These are phyloP conservation scores for Hirsutella rhossiliensis DNA, from an alignment of 2,329 filamentous ascomycete genomes.

Conservation along the genomic window DNA sequence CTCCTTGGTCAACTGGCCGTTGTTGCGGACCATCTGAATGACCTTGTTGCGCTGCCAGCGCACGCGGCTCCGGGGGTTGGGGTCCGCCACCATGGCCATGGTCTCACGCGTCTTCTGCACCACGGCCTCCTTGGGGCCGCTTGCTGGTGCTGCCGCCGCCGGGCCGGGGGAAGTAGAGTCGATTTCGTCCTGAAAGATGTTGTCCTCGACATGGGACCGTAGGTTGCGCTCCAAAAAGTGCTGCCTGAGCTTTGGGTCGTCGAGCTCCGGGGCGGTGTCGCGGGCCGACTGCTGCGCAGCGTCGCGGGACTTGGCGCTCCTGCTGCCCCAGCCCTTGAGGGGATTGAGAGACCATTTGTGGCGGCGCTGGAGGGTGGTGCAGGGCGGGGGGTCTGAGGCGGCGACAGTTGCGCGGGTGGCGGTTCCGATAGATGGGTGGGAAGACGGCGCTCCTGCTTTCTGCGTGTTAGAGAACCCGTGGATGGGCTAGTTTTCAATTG, in stretches of 20 bases:
- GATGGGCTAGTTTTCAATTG: not conserved
- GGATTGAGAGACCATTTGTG: conserved; percentile 30
- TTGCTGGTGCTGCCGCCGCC: conserved; percentile 4
- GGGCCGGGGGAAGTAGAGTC: conserved; percentile 20
- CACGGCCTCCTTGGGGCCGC: conserved; percentile 10
- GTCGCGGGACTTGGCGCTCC: not conserved
- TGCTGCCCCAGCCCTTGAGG: conserved; percentile 23
- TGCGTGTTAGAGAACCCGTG: not conserved
- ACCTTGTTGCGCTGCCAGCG: conserved; percentile 79
- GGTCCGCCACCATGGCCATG: conserved; percentile 58
- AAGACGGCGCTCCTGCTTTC: not conserved
- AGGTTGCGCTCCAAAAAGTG: conserved; percentile 26
- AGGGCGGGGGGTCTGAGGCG: conserved; percentile 6
- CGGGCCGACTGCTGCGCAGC: not conserved
- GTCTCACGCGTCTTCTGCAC: conserved; percentile 31
- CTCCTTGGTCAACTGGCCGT: conserved; percentile 39
- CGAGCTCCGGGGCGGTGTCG: conserved; percentile 20
- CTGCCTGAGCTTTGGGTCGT: conserved; percentile 29
- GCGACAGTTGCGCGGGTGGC: conserved; percentile 6
- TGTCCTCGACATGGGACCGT: conserved; percentile 36
- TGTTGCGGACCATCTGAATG: conserved; percentile 57
- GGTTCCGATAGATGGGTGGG: not conserved
- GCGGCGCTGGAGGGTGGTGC: conserved; percentile 20
- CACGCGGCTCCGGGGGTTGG: conserved; percentile 57
- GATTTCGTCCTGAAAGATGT: conserved; percentile 51